Percentiles rank a stretch among this genome's conserved stretches.
Conservation (phyloP, 2,329 filamentous ascomycete species). For the Stromatinia cepivora region DNA sequence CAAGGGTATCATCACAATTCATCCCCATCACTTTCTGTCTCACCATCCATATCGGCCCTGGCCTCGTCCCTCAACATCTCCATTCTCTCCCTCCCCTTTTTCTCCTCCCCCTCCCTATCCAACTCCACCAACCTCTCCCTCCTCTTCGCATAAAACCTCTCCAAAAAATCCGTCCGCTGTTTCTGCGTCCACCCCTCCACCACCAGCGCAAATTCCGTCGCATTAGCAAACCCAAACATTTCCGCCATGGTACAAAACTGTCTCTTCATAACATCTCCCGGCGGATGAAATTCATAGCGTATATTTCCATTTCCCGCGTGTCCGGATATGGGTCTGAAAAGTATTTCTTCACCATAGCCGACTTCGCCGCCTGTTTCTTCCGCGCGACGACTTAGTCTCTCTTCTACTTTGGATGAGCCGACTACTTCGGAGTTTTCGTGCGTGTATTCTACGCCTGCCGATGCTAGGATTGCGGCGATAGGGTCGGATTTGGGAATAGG, state of each 20-base stretch:
- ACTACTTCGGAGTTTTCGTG: conserved; percentile 96
- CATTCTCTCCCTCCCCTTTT: not conserved
- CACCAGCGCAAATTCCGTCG: conserved; percentile 82
- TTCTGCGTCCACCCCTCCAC: conserved; percentile 91
- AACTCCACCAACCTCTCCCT: conserved; percentile 34
- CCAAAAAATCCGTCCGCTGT: conserved; percentile 73
- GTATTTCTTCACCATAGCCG: conserved; percentile 52
- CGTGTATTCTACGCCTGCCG: conserved; percentile 89
- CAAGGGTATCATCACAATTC: conserved; percentile 8
- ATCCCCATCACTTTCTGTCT: conserved; percentile 14
- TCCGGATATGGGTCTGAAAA: conserved; percentile 54
- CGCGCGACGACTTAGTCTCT: conserved; percentile 75
- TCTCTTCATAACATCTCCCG: conserved; percentile 68
- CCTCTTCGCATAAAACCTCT: conserved; percentile 74
- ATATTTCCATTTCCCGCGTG: conserved; percentile 33
- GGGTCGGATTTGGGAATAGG: conserved; percentile 60
- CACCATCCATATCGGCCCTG: not conserved
- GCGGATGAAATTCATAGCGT: conserved; percentile 55
- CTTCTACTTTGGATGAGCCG: conserved; percentile 88
- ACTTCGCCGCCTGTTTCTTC: conserved; percentile 44
- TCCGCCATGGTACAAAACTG: conserved; percentile 92
- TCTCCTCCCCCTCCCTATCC: conserved; percentile 1
- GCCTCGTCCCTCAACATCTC: not conserved
- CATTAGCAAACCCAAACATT: conserved; percentile 72
- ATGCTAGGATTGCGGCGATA: conserved; percentile 83